Conservation (phyloP, 192 early-diverging fungal genomes). For the Chytriomyces sp. region DNA sequence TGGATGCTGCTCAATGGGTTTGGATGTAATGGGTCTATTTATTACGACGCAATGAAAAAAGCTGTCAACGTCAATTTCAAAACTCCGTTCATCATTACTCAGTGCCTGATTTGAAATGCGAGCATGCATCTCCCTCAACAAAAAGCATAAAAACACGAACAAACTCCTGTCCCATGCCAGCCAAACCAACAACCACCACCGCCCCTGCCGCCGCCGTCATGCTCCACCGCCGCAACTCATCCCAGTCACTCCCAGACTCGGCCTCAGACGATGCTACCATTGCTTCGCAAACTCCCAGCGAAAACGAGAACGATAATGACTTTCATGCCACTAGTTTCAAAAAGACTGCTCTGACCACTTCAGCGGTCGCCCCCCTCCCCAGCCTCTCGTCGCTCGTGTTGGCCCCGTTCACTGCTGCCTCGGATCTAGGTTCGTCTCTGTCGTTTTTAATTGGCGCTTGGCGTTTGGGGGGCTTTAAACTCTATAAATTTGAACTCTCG, state of each 20-base stretch:
- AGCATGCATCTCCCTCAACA: no score
- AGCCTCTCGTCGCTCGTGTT: neutral
- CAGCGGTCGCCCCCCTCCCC: neutral
- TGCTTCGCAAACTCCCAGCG: neutral
- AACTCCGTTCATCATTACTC: neutral
- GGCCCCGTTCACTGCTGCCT: neutral
- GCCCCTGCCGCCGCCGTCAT: neutral
- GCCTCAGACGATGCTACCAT: neutral
- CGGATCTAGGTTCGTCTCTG: neutral
- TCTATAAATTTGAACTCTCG: neutral
- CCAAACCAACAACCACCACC: neutral
- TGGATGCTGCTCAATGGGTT: no score
- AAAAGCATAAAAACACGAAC: neutral
- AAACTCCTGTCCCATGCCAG: neutral
- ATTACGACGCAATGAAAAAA: no score
- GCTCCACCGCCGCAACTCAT: neutral
- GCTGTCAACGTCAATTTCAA: neutral
- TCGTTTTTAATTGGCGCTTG: neutral
- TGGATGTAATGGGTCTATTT: no score
- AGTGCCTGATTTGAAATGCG: neutral
- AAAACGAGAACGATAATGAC: neutral
- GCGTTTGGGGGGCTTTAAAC: neutral
- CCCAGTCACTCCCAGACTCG: constrained; percentile 1
- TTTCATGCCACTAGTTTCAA: neutral
- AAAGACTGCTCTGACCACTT: neutral